phyloP scores from a whole-genome alignment of 2,329 filamentous ascomycete genomes.

The Corynespora cassiicola region DNA sequence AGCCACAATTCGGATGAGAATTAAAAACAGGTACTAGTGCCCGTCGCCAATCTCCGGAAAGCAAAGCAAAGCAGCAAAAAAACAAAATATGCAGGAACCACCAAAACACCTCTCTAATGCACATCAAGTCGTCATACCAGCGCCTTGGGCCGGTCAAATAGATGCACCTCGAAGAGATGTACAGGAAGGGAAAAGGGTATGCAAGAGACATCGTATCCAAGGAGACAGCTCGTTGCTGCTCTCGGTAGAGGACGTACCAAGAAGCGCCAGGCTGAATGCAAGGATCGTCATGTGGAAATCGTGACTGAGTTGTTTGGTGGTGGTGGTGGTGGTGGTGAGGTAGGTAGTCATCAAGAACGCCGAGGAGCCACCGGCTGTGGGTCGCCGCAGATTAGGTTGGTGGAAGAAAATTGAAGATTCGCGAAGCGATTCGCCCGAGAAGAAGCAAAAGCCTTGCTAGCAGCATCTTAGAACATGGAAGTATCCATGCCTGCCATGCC shows the following conservation, averaged over 20 bases:
- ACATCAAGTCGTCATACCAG: slow-evolving; percentile 41
- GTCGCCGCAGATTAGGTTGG: slow-evolving; percentile 8
- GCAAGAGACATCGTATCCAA: slow-evolving; percentile 28
- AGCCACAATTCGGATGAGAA: too few species aligned
- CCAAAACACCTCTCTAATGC: slow-evolving; percentile 41
- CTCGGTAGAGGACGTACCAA: slow-evolving; percentile 23
- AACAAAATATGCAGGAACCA: slow-evolving; percentile 18
- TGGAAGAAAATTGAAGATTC: slow-evolving; percentile 4
- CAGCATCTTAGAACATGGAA: slow-evolving; percentile 50
- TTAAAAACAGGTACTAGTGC: neutral
- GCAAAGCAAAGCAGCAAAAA: slow-evolving; percentile 15
- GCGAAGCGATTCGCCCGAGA: neutral
- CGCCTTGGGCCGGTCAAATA: slow-evolving; percentile 25
- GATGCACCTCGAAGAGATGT: slow-evolving; percentile 35
- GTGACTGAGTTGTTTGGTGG: too few species aligned
- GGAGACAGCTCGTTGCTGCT: slow-evolving; percentile 18
- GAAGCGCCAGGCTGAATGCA: slow-evolving; percentile 31
- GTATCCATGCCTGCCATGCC: slow-evolving; percentile 64
- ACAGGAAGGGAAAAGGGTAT: slow-evolving; percentile 28
- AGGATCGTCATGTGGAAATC: slow-evolving; percentile 22
- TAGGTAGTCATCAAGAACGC: slow-evolving; percentile 18
- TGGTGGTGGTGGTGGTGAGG: neutral
- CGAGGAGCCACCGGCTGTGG: slow-evolving; percentile 16
- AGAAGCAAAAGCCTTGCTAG: neutral
- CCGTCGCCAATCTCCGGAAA: slow-evolving; percentile 25